Conservation (phyloP, 2,329 filamentous ascomycete species). For the Colletotrichum tofieldiae region DNA sequence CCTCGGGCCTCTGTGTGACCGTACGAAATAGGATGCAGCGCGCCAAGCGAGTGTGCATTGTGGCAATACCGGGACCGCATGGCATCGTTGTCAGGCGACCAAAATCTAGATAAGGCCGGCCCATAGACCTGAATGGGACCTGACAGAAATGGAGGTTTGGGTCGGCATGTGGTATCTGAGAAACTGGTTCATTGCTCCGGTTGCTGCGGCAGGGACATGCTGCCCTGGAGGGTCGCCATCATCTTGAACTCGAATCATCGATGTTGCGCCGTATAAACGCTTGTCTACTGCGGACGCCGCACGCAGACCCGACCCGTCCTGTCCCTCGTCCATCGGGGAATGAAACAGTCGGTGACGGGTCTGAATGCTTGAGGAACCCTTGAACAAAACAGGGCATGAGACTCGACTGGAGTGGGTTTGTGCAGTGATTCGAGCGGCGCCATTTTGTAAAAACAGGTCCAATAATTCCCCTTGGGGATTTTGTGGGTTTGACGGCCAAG, state of each 20-base stretch:
- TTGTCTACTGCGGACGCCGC: neutral
- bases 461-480: conserved; percentile 40
- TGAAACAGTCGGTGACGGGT: conserved; percentile 15
- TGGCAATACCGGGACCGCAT: neutral
- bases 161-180: neutral
- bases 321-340: neutral
- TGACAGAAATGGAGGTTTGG: neutral
- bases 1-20: neutral
- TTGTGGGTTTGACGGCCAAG: conserved; percentile 31
- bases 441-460: conserved; percentile 14
- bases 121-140: neutral
- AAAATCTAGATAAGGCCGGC: neutral
- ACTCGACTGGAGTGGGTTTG: conserved; percentile 21
- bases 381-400: conserved; percentile 7
- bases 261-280: neutral
- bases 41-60: neutral
- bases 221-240: neutral
- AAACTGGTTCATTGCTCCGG: neutral
- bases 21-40: neutral
- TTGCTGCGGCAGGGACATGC: conserved; percentile 12
- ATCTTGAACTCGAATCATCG: neutral
- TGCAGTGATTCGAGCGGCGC: conserved; percentile 17
- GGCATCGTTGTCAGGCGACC: neutral
- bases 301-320: neutral
- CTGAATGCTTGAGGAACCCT: conserved; percentile 3